phyloP scores from a whole-genome alignment of 1,284 basidiomycete genomes.

The Cystobasidium sp. region DNA sequence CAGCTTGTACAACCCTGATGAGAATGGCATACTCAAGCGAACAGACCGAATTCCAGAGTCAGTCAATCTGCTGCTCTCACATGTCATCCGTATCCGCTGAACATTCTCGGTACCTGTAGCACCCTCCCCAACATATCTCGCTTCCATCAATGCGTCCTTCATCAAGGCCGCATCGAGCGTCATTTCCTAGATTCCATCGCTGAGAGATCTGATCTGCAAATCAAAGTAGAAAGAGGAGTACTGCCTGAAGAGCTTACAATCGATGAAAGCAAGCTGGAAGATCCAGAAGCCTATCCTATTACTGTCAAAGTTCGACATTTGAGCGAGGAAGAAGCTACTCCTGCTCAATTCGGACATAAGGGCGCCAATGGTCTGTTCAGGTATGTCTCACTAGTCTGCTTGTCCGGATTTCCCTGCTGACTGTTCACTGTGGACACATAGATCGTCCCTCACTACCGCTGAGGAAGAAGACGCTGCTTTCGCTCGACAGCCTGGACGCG shows the following conservation, averaged over 20 bases:
- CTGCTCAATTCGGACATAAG: slow-evolving; percentile 46
- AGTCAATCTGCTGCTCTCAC: no score
- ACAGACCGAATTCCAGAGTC: slow-evolving; percentile 42
- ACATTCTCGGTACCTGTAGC: slow-evolving; percentile 44
- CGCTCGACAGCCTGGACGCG: slow-evolving; percentile 18
- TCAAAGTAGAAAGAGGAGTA: slow-evolving; percentile 50
- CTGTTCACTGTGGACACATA: background rate
- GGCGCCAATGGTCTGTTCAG: slow-evolving; percentile 49
- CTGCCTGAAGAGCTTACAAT: slow-evolving; percentile 51
- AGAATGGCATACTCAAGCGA: slow-evolving; percentile 38
- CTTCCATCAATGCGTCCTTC: slow-evolving; percentile 53
- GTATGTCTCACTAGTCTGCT: no score
- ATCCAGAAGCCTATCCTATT: slow-evolving; percentile 51
- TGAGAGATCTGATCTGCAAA: slow-evolving; percentile 43
- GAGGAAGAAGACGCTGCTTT: slow-evolving; percentile 50
- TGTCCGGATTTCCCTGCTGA: no score
- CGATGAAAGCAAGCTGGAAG: slow-evolving; percentile 46
- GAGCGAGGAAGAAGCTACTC: slow-evolving; percentile 54
- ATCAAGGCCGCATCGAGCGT: slow-evolving; percentile 52
- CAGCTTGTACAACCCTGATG: slow-evolving; percentile 42
- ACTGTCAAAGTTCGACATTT: slow-evolving; percentile 53
- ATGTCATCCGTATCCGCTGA: no score
- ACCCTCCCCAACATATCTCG: slow-evolving; percentile 53
- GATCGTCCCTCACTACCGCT: slow-evolving; percentile 48
- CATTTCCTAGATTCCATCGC: slow-evolving; percentile 50